These are phyloP conservation scores for Zizania palustris DNA, from an alignment of 202 grass and related monocot genomes.

Conservation along the genomic window DNA sequence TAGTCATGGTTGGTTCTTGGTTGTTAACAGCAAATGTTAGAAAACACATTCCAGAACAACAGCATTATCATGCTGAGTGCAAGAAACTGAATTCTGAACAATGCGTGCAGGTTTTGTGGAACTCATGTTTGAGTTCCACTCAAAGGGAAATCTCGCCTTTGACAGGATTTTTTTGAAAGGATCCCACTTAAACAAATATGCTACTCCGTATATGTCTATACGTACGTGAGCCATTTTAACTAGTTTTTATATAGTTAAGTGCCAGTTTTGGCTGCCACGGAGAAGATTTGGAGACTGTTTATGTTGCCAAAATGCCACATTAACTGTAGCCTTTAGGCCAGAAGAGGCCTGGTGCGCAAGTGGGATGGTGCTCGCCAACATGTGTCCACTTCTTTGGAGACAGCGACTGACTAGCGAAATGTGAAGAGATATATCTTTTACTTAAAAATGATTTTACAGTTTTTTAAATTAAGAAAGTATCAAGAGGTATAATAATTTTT, in stretches of 20 bases:
- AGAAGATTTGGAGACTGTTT: conserved; percentile 1
- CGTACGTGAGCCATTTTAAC: not conserved
- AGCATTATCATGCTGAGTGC: not conserved
- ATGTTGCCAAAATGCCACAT: conserved; percentile 7
- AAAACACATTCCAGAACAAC: not conserved
- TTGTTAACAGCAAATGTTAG: not conserved
- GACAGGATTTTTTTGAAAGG: not conserved
- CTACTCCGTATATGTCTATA: not conserved
- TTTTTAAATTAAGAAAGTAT: too few species aligned
- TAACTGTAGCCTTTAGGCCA: conserved; percentile 16
- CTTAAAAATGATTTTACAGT: too few species aligned
- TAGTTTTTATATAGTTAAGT: not conserved
- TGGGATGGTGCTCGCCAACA: conserved; percentile 57
- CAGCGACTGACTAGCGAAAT: too few species aligned
- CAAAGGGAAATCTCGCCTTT: not conserved
- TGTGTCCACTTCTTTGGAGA: not conserved
- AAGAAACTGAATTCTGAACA: not conserved
- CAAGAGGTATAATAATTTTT: too few species aligned
- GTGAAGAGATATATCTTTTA: too few species aligned
- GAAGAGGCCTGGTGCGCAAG: conserved; percentile 42
- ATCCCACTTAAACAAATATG: not conserved
- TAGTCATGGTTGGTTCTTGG: conserved; percentile 9
- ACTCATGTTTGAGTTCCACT: not conserved
- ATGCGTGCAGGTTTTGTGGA: not conserved
- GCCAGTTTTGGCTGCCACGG: not conserved